These are phyloP conservation scores for Auricularia heimuer DNA, from an alignment of 768 basidiomycete species.

Conservation along the genomic window DNA sequence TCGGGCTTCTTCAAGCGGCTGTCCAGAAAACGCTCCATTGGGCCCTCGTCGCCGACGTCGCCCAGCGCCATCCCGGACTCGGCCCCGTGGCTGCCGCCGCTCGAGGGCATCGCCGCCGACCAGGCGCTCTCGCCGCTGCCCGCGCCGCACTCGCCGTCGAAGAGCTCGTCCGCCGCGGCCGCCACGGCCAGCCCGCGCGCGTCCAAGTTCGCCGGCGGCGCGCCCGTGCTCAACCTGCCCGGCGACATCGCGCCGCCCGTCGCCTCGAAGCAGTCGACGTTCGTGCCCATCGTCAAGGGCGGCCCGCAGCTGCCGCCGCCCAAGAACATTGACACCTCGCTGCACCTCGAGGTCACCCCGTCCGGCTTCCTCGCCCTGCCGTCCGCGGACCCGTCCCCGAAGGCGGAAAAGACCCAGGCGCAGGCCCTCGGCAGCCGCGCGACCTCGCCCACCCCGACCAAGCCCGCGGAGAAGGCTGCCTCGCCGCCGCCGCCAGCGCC, in stretches of 20 bases:
- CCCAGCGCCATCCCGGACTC: background rate
- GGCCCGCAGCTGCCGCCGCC: background rate
- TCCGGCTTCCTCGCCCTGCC: background rate
- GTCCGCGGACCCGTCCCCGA: background rate
- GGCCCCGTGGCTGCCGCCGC: background rate
- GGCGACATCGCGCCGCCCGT: background rate
- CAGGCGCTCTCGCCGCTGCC: background rate
- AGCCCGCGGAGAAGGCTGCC: too few relatives aligned
- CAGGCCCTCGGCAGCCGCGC: background rate
- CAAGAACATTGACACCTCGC: background rate
- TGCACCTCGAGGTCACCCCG: background rate
- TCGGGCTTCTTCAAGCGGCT: background rate
- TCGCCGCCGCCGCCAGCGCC: background rate
- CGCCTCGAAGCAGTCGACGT: background rate
- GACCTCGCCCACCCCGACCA: background rate
- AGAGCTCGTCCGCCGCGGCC: background rate
- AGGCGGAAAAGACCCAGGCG: background rate
- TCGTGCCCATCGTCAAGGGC: background rate
- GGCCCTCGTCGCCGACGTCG: background rate
- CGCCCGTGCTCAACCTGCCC: background rate
- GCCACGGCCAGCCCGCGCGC: background rate
- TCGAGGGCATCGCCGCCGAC: background rate
- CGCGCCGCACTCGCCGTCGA: background rate
- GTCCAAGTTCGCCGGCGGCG: background rate
- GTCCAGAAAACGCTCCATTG: background rate